These are phyloP conservation scores for Rhynchospora tenuis DNA, from an alignment of 176 grass and related monocot species.

Conservation along the genomic window DNA sequence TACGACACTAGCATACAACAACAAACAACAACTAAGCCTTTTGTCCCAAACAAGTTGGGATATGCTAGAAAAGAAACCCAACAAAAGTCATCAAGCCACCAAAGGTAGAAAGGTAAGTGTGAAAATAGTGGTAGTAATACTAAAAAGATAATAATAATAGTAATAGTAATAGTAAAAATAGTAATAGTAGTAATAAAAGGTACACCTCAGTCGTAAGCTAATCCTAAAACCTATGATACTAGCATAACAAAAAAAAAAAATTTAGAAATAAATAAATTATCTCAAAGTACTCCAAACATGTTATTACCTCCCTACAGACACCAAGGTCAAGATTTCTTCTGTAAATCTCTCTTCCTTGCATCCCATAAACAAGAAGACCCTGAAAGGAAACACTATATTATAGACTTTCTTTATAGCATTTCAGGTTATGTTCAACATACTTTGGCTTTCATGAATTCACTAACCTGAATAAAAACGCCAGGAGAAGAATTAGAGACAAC, in stretches of 20 bases:
- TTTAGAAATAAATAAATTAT: slow-evolving; percentile 11
- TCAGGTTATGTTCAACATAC: not conserved
- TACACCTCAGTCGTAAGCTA: no score
- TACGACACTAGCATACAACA: not conserved
- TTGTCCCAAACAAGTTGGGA: no score
- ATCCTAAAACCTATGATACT: no score
- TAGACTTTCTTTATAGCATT: not conserved
- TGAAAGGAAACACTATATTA: slow-evolving; percentile 31
- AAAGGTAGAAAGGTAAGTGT: no score
- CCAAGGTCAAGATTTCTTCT: slow-evolving; percentile 79
- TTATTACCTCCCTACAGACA: slow-evolving; percentile 79
- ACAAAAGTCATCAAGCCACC: no score
- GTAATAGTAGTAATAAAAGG: no score
- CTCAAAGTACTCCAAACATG: not conserved
- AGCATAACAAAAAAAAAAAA: not conserved
- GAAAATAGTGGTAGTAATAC: no score
- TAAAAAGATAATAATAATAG: no score
- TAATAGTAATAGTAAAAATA: no score
- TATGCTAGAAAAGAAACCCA: no score
- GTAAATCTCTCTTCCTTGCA: slow-evolving; percentile 71
- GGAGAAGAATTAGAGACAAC: slow-evolving; percentile 76
- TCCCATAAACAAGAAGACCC: slow-evolving; percentile 89
- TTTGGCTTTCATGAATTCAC: not conserved
- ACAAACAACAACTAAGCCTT: no score
- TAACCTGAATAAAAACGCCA: slow-evolving; percentile 95